These are phyloP conservation scores for Mortierella sp. DNA, from an alignment of 371 early-diverging fungal species.

Conservation along the genomic window DNA sequence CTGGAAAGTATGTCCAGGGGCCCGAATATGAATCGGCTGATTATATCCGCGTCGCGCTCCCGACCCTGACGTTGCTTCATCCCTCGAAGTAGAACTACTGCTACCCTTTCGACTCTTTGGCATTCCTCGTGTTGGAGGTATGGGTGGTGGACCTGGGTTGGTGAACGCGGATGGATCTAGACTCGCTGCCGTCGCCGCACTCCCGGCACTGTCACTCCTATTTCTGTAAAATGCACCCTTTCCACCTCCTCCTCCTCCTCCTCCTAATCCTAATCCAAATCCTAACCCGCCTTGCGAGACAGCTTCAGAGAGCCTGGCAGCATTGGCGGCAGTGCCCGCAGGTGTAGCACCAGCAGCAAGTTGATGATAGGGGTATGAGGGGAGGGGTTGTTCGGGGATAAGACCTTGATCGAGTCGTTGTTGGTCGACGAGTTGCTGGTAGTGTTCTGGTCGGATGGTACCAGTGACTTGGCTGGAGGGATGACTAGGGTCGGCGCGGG, in stretches of 20 bases:
- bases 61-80: neutral
- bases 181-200: neutral
- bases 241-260: neutral
- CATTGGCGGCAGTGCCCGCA: neutral
- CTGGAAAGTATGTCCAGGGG: neutral
- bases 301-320: neutral
- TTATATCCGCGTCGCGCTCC: neutral
- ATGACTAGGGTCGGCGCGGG: neutral
- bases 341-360: neutral
- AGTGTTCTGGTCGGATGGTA: conserved; percentile 28
- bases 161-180: neutral
- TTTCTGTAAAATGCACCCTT: neutral
- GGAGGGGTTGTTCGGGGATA: neutral
- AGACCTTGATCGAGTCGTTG: conserved; percentile 9
- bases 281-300: neutral
- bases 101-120: neutral
- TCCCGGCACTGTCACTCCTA: neutral
- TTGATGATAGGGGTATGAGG: neutral
- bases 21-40: conserved; percentile 16
- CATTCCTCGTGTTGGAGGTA: conserved; percentile 3
- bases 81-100: neutral
- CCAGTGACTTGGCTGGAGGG: neutral
- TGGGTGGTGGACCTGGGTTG: conserved; percentile 26
- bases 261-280: neutral
- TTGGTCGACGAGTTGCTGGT: conserved; percentile 21